Evolutionary conservation across 495 filamentous ascomycete species (phyloP), one percentile per base, ranked within the genome.

Genomic region (Evernia prunastri): DNA sequence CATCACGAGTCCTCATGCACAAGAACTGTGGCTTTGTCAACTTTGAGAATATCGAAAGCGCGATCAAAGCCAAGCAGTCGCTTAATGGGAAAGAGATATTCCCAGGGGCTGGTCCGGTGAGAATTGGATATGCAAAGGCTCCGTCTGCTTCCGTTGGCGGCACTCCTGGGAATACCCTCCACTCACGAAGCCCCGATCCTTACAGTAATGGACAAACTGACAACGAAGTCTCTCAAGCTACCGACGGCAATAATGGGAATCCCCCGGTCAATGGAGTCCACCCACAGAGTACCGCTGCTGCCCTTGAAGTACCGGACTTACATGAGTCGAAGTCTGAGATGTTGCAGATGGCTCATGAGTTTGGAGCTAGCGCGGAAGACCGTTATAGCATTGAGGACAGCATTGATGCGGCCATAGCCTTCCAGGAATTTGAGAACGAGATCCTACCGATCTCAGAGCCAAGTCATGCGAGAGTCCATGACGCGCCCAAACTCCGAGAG

Each of bases 1-100:
- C 93, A 20, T 92, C 90, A 42, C 82, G 94, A 64, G 95, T 98
- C 18, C 80, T 98, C 66, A 96, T 94, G 17, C 94, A 98, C 79
- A 98, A 98, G 84, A 97, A 96, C 72, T 98, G 94, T 73, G 94
- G 94, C 9, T 98, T 98, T 69, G 92, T 98, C 72, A 98, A 98
- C 74, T 98, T 96, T 69, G 90, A 97, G 76, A 85, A 83, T 67
- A 73, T 92, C 31, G 90, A 96, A 39, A 95, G 90, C 71, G 95
- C 94, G 56, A 89, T 96, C 36, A 84, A 89, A 61, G 95, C 94
- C 7, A 95, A 90, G 71, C 85, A 84, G 25, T 79, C 86, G 71
- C 86, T 96, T 72, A 96, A 97, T 70, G 92, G 92, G 66, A 96
- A 96, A 76, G 94, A 98, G 73, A 96, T 98, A 57, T 97, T 98